Evolutionary conservation across 768 basidiomycete genomes (phyloP), one percentile per base, ranked within the genome.

Genomic region (Rhodotorula toruloides): DNA sequence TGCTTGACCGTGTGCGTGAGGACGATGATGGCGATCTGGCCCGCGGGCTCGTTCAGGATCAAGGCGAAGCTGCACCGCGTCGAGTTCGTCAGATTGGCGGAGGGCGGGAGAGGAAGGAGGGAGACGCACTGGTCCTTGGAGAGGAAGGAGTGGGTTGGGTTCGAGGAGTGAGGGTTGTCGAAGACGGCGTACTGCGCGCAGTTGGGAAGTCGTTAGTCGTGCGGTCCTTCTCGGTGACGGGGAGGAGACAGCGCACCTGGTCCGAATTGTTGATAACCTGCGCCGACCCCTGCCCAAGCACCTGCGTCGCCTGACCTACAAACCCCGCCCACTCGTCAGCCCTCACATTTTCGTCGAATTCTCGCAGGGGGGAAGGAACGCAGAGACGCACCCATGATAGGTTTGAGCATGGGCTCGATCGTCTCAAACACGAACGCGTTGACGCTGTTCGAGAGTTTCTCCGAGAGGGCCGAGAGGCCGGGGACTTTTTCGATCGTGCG

Each of bases 401-500:
- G 90, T 77, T 87, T 90, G 68, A 94, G 76, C 81, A 87, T 87
- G 0, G 89, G 89, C 85, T 89, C 91, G 42, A 94, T 78, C 4
- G 89, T 90, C 2, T 87, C 88, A 74, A 89, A 87, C 6, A 91
- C 85, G 73, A 91, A 91, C 5, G 89, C 88, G 83, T 74, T 65
- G 66, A 79, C 40, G 25, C 21, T 22, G 53, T 54, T 54, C 36
- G 36, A 19, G 14, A 54, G n/a, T 37, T 90, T 92, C 68, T 92
- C 89, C 54, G 91, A 83, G 61, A 92, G 75, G 0, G 84, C 75
- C 0, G 81, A 80, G 14, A 93, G 79, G 1, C 91, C 90, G 1
- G 91, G 91, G 55, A 92, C 90, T 77, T 85, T 88, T 78, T 93
- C 85, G 57, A 90, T 88, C 0, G 84, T 87, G 64, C 81, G 84